These are phyloP conservation scores for Camelina hispida DNA, from an alignment of 345 rosid species.

Conservation along the genomic window DNA sequence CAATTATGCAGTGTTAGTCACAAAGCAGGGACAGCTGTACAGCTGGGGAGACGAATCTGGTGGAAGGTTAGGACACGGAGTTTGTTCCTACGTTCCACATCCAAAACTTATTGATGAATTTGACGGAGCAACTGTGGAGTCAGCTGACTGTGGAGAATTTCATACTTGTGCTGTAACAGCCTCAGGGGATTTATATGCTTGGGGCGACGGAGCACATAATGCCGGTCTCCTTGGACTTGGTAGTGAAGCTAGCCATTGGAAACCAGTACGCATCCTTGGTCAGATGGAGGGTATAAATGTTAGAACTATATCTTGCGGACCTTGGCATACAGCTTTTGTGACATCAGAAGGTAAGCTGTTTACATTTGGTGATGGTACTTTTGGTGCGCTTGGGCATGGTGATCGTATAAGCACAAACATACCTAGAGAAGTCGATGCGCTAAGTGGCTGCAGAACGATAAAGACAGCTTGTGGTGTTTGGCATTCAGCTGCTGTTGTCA, in stretches of 20 bases:
- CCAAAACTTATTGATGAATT: constrained; percentile 64
- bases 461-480: constrained; percentile 64
- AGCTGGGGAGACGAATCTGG: constrained; percentile 66
- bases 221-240: constrained; percentile 57
- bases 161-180: constrained; percentile 67
- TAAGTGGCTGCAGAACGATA: constrained; percentile 55
- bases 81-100: constrained; percentile 53
- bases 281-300: constrained; percentile 58
- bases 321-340: constrained; percentile 69
- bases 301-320: constrained; percentile 63
- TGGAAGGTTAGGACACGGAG: constrained; percentile 71
- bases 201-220: constrained; percentile 62
- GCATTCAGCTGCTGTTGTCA: constrained; percentile 75
- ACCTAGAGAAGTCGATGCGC: constrained; percentile 65
- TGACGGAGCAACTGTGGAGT: constrained; percentile 50
- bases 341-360: constrained; percentile 61
- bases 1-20: constrained; percentile 52
- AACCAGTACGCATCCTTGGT: constrained; percentile 57
- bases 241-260: constrained; percentile 56
- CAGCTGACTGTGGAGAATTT: constrained; percentile 66
- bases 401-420: constrained; percentile 51
- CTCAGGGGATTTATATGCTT: constrained; percentile 61
- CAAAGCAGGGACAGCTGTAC: constrained; percentile 55
- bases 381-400: constrained; percentile 72
- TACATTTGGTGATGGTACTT: constrained; percentile 74